These are phyloP conservation scores for Elasticomyces elasticus DNA, from an alignment of 495 filamentous ascomycete genomes.

Conservation along the genomic window DNA sequence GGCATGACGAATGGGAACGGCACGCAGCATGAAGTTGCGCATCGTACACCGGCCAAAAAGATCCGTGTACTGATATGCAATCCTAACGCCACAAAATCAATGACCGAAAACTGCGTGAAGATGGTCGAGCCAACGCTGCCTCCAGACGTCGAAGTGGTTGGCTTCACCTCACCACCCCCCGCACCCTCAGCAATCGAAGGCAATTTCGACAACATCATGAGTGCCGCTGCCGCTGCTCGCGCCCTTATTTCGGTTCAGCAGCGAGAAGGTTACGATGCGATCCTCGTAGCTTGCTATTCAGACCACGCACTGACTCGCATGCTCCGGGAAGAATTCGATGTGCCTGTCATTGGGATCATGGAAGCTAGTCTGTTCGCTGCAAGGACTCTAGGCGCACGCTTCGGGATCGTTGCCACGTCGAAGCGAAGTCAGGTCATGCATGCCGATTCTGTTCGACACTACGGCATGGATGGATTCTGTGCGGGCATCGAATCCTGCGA, in stretches of 20 bases:
- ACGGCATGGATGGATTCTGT: slow-evolving; percentile 34
- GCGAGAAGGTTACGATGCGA: slow-evolving; percentile 36
- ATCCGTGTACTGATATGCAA: slow-evolving; percentile 40
- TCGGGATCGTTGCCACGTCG: slow-evolving; percentile 35
- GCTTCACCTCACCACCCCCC: slow-evolving; percentile 38
- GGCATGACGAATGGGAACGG: background rate
- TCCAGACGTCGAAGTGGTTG: slow-evolving; percentile 34
- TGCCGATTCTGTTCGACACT: slow-evolving; percentile 34
- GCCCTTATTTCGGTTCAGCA: slow-evolving; percentile 32
- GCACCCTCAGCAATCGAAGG: slow-evolving; percentile 41
- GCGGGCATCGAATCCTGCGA: slow-evolving; percentile 34
- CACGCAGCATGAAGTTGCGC: background rate
- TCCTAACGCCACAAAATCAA: slow-evolving; percentile 39
- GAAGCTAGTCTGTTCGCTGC: slow-evolving; percentile 30
- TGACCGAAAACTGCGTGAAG: slow-evolving; percentile 38
- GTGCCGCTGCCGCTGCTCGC: slow-evolving; percentile 33
- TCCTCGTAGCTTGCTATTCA: slow-evolving; percentile 42
- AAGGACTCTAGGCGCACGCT: slow-evolving; percentile 20
- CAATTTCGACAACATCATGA: slow-evolving; percentile 36
- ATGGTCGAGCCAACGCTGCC: slow-evolving; percentile 35
- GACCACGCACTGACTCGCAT: slow-evolving; percentile 41
- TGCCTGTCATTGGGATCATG: slow-evolving; percentile 43
- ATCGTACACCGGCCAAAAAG: slow-evolving; percentile 8
- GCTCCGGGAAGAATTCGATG: slow-evolving; percentile 38
- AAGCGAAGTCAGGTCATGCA: slow-evolving; percentile 34